Percentiles rank a stretch among this genome's conserved stretches.
These are phyloP conservation scores for Phytophthora pini DNA, from an alignment of 352 stramenopile species.

Conservation along the genomic window DNA sequence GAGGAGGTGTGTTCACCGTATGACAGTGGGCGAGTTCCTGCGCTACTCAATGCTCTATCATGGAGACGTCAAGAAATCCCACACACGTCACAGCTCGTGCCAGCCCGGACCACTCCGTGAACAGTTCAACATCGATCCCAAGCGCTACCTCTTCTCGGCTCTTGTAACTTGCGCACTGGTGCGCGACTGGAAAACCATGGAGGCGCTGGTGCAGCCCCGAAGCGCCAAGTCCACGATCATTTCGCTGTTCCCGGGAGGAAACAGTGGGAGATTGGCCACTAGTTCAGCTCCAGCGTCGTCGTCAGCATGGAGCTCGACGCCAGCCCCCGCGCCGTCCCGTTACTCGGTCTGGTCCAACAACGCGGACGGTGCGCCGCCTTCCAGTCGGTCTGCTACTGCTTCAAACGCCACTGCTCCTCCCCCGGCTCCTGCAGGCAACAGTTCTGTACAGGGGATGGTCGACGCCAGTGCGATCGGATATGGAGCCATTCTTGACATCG, in stretches of 20 bases:
- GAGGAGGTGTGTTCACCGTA: slow-evolving; percentile 53
- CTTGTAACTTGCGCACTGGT: slow-evolving; percentile 53
- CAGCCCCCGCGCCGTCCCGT: slow-evolving; percentile 30
- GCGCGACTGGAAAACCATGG: slow-evolving; percentile 63
- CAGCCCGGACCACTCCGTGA: slow-evolving; percentile 42
- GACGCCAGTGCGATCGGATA: slow-evolving; percentile 64
- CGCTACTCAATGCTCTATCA: slow-evolving; percentile 77
- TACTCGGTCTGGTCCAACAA: slow-evolving; percentile 43
- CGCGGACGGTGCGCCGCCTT: slow-evolving; percentile 28
- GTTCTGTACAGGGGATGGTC: slow-evolving; percentile 32
- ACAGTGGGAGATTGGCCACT: slow-evolving; percentile 17
- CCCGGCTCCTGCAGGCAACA: slow-evolving; percentile 21
- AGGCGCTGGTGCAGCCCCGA: slow-evolving; percentile 47
- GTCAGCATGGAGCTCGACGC: slow-evolving; percentile 27
- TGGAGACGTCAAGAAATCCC: slow-evolving; percentile 30
- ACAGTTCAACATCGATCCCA: slow-evolving; percentile 56
- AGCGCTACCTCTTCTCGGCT: slow-evolving; percentile 59
- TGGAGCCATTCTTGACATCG: slow-evolving; percentile 76
- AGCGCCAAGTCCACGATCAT: slow-evolving; percentile 49
- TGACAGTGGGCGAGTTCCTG: slow-evolving; percentile 64
- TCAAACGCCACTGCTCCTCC: slow-evolving; percentile 19
- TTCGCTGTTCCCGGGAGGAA: slow-evolving; percentile 34
- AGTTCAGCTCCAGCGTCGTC: slow-evolving; percentile 28
- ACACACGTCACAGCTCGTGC: slow-evolving; percentile 33
- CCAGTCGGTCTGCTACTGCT: slow-evolving; percentile 12